A percentile compares a stretch with the other conserved stretches of the same genome.
These are phyloP conservation scores for Limtongia smithiae DNA, from an alignment of 805 yeast species.

Conservation along the genomic window DNA sequence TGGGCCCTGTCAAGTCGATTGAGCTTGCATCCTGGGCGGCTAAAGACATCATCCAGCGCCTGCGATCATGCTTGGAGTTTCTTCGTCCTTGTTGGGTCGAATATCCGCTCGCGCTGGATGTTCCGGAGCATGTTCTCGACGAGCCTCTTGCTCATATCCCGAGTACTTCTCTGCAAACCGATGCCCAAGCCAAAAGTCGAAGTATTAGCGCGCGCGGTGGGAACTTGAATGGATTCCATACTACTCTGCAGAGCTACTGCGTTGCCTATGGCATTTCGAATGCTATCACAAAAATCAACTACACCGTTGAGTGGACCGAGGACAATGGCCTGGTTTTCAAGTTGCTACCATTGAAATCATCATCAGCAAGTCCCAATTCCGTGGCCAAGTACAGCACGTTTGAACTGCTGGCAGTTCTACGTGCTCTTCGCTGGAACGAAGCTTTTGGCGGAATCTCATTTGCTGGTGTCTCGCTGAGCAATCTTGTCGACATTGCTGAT, in stretches of 20 bases:
- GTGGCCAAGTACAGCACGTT: constrained; percentile 16
- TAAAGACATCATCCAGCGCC: constrained; percentile 23
- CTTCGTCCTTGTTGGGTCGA: constrained; percentile 32
- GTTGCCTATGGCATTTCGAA: constrained; percentile 29
- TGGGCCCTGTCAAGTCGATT: constrained; percentile 27
- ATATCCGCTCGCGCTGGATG: constrained; percentile 29
- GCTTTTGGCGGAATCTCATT: constrained; percentile 30
- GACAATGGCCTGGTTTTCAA: constrained; percentile 25
- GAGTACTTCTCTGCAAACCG: background rate
- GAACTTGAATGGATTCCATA: constrained; percentile 27
- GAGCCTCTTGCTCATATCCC: constrained; percentile 23
- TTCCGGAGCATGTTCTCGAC: constrained; percentile 29
- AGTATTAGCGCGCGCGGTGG: background rate
- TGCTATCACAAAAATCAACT: constrained; percentile 18
- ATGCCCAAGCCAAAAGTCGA: background rate
- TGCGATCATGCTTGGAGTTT: constrained; percentile 21
- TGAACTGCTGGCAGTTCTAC: constrained; percentile 28
- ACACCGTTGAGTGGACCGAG: constrained; percentile 19
- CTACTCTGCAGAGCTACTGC: constrained; percentile 31
- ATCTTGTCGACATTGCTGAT: constrained; percentile 21
- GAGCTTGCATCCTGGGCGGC: constrained; percentile 32
- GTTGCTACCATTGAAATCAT: constrained; percentile 20
- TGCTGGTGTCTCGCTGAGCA: constrained; percentile 20
- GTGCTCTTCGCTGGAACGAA: constrained; percentile 31
- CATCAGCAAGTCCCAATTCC: background rate